Base-by-base conservation (phyloP, 2,329 filamentous ascomycete genomes). In the Botryotinia calthae region DNA sequence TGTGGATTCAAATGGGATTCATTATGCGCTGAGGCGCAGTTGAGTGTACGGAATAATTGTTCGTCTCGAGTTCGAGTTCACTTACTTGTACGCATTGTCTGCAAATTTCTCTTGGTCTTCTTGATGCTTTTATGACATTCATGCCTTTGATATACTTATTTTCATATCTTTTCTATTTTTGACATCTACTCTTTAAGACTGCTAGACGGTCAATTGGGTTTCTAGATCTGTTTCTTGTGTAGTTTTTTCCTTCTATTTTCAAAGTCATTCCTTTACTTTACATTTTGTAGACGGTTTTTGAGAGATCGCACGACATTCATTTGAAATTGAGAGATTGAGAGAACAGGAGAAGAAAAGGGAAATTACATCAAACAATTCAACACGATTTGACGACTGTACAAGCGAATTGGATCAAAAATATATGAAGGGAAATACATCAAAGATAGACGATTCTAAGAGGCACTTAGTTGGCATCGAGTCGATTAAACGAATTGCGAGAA, bases 221-320 rank as follows among this genome's bases (percentile, higher is more conserved):
- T 51, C 46, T 34, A 12, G 12, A n/a, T 61, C 12, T 61, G 34
- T 61, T 40, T 37, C 34, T 61, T 40, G 22, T 61, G 58, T 61
- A 34, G 7, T 44, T 63, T 16, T 22, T 18, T 18, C 12, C 18
- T 25, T 37, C 10, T 46, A 31, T 31, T 64, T 64, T 46, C 42
- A 64, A 65, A 65, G 42, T 48, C 63, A 65, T 65, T 65, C 44
- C 34, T 65, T 65, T 48, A 51, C 42, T 48, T 65, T 65, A 22
- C 1, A 20, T 16, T 44, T 44, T n/a, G 28, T 16, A 22, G 63
- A 22, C 44, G 63, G 34, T 51, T 18, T 51, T 65, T 48, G 63
- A 37, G 28, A 51, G 28, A 65, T 51, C 44, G 28, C 22, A 31
- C 28, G 63, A n/a, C 28, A 48, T 65, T 65, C 42, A 65, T 65